Percentiles rank a stretch among this genome's conserved stretches.
Evolutionary conservation across 257 asterid species (phyloP).

Genomic region (Plantago major): DNA sequence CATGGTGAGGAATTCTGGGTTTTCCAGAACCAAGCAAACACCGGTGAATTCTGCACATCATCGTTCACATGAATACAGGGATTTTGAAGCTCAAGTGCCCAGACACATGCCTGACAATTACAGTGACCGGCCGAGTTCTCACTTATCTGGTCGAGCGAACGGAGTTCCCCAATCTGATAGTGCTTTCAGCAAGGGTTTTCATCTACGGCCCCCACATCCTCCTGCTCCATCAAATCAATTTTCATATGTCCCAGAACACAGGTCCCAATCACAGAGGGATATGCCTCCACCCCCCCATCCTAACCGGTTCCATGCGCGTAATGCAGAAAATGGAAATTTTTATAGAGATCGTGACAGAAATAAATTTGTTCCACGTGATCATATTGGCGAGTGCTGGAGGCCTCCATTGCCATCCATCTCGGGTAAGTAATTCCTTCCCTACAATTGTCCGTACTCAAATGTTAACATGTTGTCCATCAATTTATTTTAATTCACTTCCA

Average conservation of each 20-base stretch:
- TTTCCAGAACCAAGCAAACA: conserved; percentile 31
- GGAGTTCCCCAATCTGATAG: conserved; percentile 38
- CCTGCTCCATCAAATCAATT: conserved; percentile 92
- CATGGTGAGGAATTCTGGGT: conserved; percentile 30
- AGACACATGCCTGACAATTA: conserved; percentile 41
- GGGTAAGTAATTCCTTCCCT: conserved; percentile 29
- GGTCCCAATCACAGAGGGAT: conserved; percentile 49
- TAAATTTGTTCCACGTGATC: conserved; percentile 39
- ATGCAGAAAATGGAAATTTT: conserved; percentile 49
- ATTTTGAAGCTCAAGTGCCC: conserved; percentile 40
- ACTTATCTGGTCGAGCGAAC: conserved; percentile 36
- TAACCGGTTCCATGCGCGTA: conserved; percentile 50
- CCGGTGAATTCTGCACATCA: conserved; percentile 35
- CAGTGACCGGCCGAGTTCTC: conserved; percentile 36
- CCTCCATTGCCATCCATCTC: conserved; percentile 52
- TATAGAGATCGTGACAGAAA: conserved; percentile 52
- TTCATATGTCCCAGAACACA: conserved; percentile 70
- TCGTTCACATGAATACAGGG: conserved; percentile 39
- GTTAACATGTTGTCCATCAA: conserved; percentile 7
- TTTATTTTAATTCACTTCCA: conserved; percentile 18
- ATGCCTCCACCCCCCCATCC: conserved; percentile 46
- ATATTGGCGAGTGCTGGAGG: conserved; percentile 68
- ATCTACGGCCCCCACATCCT: conserved; percentile 82
- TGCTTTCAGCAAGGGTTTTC: conserved; percentile 54
- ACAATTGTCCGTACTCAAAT: not conserved